phyloP scores from a whole-genome alignment of 495 filamentous ascomycete genomes.

The Chaetomium fimeti region DNA sequence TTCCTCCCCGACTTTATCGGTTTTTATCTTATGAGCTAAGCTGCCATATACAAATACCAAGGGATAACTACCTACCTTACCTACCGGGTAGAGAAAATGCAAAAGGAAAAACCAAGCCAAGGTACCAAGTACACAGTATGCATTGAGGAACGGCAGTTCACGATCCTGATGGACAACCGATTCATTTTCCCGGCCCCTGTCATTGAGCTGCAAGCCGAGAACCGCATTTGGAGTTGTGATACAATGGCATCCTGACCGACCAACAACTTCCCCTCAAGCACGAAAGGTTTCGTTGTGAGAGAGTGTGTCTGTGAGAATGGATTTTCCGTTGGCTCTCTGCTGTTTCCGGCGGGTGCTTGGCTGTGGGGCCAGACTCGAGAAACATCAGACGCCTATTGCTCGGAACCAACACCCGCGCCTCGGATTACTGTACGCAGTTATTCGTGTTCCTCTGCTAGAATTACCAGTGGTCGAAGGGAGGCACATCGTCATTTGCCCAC shows the following conservation, averaged over 20 bases:
- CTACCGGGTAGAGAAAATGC: too few species aligned
- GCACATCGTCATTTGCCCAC: conserved; percentile 18
- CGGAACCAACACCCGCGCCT: not conserved
- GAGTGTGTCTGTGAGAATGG: not conserved
- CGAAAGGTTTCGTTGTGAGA: not conserved
- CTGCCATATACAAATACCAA: too few species aligned
- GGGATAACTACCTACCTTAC: too few species aligned
- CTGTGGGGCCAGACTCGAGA: not conserved
- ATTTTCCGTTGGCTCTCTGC: conserved; percentile 2
- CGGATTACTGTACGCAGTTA: not conserved
- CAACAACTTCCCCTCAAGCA: not conserved
- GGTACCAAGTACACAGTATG: not conserved
- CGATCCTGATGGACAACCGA: not conserved
- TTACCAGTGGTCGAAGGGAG: not conserved
- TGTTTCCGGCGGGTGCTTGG: conserved; percentile 15
- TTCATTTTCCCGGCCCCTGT: not conserved
- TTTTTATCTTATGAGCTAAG: too few species aligned
- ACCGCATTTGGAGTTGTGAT: not conserved
- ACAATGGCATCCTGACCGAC: not conserved
- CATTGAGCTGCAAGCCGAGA: not conserved
- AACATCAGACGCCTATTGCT: conserved; percentile 2
- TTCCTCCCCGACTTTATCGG: too few species aligned
- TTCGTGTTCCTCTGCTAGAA: not conserved
- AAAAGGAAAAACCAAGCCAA: too few species aligned
- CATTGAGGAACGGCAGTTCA: not conserved